Evolutionary conservation across 345 rosid species (phyloP), one percentile per base, ranked within the genome.

Genomic region (Sonneratia caseolaris): DNA sequence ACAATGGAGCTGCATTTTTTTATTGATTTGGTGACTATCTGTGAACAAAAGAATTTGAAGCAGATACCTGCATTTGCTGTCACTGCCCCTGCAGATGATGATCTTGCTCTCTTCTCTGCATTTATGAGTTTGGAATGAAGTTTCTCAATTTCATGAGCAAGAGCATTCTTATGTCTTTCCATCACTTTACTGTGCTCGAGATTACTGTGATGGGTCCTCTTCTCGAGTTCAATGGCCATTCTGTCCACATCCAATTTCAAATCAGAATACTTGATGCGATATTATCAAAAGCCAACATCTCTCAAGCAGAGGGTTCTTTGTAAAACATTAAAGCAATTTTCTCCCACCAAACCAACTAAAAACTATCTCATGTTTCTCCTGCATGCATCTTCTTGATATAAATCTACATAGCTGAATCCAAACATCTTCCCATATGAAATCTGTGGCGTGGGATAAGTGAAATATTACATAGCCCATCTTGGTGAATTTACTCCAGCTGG

Each of bases 201-300:
- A 64, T 94, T 90, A 71, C 85, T 84, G 5, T 82, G 87, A 32
- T 70, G 76, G 3, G 87, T 85, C 88, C 83, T 88, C 87, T 87
- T 90, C 91, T 91, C 97, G 61, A 15, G 59, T 75, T 87, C 93
- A 76, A 91, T 75, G 56, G 96, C 96, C 74, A 87, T 81, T 76
- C 97, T 94, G 77, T 37, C 69, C 43, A 71, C 72, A 78, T 43
- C 5, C 3, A 68, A 75, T 55, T 47, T 57, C 42, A 36, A 13
- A 43, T 37, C 32, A 56, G 51, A 37, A 57, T 71, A 24, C 24
- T 35, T 22, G 7, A 22, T 47, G 35, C 38, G 22, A 71, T 27
- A 67, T 49, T 65, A 38, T 37, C 45, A 81, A 24, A 65, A 49
- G 3, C 19, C 59, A 71, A 64, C 22, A n/a, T 18, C 15, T 67